These are phyloP conservation scores for Boletus coffeatus DNA, from an alignment of 1,284 basidiomycete genomes.

Conservation along the genomic window DNA sequence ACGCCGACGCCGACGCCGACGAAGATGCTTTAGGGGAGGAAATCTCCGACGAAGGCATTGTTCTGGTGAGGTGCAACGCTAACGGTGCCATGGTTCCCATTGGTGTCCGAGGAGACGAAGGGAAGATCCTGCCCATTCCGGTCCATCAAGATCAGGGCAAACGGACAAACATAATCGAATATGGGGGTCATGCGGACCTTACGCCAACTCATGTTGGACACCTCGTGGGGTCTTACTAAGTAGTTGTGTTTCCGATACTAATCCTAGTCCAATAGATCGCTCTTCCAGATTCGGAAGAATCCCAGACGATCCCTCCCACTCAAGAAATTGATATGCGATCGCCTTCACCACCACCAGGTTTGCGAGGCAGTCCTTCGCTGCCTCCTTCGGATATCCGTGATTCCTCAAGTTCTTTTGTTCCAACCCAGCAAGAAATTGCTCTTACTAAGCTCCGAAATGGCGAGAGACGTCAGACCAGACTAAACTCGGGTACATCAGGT, in stretches of 20 bases:
- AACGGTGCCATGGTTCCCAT: conserved; percentile 33
- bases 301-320: conserved; percentile 35
- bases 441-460: conserved; percentile 35
- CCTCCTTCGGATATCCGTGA: conserved; percentile 37
- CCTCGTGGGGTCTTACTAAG: conserved; percentile 37
- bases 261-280: conserved; percentile 15
- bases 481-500: conserved; percentile 46
- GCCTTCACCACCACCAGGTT: conserved; percentile 10
- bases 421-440: conserved; percentile 33
- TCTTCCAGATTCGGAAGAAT: conserved; percentile 36
- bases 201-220: conserved; percentile 53
- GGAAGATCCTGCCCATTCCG: conserved; percentile 37
- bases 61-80: conserved; percentile 25
- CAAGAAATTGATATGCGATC: conserved; percentile 31
- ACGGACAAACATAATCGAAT: conserved; percentile 37
- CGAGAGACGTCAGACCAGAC: conserved; percentile 8
- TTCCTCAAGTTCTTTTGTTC: conserved; percentile 18
- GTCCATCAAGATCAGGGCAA: conserved; percentile 17
- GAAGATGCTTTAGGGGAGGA: conserved; percentile 47
- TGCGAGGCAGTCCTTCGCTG: conserved; percentile 18
- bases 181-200: conserved; percentile 45
- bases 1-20: conserved; percentile 41
- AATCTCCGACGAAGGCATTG: conserved; percentile 40
- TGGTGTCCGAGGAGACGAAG: conserved; percentile 44
- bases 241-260: neutral